A percentile compares a stretch with the other conserved stretches of the same genome.
Conservation (phyloP, 1,139 yeast genomes). For the Lizanozyma gosingica region DNA sequence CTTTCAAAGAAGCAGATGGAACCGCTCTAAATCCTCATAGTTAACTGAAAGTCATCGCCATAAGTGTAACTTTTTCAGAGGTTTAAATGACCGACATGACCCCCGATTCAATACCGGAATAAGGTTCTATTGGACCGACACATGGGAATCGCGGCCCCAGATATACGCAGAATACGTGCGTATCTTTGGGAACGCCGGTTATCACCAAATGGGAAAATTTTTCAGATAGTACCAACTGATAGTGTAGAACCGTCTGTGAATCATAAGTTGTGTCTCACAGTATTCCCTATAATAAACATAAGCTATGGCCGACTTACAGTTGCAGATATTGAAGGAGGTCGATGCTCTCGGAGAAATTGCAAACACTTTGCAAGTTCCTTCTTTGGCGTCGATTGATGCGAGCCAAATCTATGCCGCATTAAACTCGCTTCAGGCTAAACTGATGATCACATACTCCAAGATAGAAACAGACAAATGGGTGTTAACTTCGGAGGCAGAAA, state of each 20-base stretch:
- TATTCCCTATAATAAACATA: no score
- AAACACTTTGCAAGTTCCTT: slow-evolving; percentile 55
- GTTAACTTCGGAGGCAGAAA: slow-evolving; percentile 75
- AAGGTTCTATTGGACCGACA: no score
- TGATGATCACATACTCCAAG: slow-evolving; percentile 68
- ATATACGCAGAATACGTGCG: background rate
- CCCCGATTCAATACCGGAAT: no score
- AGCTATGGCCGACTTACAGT: slow-evolving; percentile 48
- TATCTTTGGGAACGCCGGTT: background rate
- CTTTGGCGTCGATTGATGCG: slow-evolving; percentile 28
- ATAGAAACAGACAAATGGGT: slow-evolving; percentile 71
- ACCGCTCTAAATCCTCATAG: no score
- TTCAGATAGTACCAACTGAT: background rate
- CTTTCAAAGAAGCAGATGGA: no score
- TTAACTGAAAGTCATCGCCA: no score
- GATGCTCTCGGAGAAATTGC: slow-evolving; percentile 51
- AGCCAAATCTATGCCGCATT: slow-evolving; percentile 58
- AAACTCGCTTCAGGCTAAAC: slow-evolving; percentile 77
- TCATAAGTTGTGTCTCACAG: no score
- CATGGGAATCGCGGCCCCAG: background rate
- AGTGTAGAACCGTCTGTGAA: no score
- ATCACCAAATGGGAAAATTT: background rate
- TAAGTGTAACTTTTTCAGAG: no score
- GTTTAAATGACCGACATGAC: no score
- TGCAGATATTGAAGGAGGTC: slow-evolving; percentile 50